Conservation (phyloP, 306 rosid species). For the Quercus glauca region DNA sequence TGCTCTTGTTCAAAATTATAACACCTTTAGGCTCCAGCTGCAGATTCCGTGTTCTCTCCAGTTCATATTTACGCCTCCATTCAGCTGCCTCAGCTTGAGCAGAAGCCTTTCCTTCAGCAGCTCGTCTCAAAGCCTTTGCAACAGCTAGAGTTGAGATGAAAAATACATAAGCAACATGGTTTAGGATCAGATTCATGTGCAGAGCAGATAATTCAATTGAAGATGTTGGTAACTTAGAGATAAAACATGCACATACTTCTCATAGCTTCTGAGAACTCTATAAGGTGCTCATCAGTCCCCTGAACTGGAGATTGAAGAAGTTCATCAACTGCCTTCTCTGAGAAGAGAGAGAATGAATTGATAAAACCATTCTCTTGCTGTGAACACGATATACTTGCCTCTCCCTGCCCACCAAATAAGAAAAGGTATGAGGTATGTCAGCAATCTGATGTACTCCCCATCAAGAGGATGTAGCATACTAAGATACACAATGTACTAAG, state of each 20-base stretch:
- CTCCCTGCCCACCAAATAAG: slow-evolving; percentile 51
- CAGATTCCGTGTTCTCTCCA: slow-evolving; percentile 72
- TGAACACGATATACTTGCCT: slow-evolving; percentile 41
- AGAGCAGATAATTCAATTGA: slow-evolving; percentile 24
- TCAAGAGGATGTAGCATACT: background rate
- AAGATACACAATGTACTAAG: background rate
- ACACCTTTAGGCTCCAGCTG: slow-evolving; percentile 65
- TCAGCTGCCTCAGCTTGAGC: slow-evolving; percentile 97
- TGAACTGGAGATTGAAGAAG: slow-evolving; percentile 64
- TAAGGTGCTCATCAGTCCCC: slow-evolving; percentile 83
- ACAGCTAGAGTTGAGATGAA: slow-evolving; percentile 65
- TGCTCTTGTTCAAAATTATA: slow-evolving; percentile 2
- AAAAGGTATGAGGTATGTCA: slow-evolving; percentile 2
- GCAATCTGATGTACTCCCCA: background rate
- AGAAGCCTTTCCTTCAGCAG: slow-evolving; percentile 90
- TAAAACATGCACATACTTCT: slow-evolving; percentile 65
- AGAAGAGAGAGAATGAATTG: slow-evolving; percentile 58
- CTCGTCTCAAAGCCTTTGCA: slow-evolving; percentile 83
- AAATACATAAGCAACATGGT: slow-evolving; percentile 36
- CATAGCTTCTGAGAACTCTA: slow-evolving; percentile 95
- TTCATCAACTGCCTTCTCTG: slow-evolving; percentile 82
- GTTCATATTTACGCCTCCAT: slow-evolving; percentile 92
- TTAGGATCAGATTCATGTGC: slow-evolving; percentile 31
- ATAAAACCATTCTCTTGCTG: slow-evolving; percentile 62
- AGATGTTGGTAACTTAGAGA: slow-evolving; percentile 20